phyloP scores from a whole-genome alignment of 148 eudicot genomes.

The Rhododendron mucronatum region DNA sequence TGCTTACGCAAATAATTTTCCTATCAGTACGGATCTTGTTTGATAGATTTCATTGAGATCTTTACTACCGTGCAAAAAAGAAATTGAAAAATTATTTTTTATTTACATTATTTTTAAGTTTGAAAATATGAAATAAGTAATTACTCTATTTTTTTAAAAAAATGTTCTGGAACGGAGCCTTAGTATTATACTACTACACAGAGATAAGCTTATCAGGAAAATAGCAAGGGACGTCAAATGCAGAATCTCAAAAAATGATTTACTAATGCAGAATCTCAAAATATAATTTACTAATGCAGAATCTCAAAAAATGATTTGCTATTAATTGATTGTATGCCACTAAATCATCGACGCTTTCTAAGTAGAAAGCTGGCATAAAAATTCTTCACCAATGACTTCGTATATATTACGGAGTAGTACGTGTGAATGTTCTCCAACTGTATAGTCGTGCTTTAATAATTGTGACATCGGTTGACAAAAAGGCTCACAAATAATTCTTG shows the following conservation, averaged over 20 bases:
- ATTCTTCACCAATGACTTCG: not conserved
- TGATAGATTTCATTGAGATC: too few species aligned
- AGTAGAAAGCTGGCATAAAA: not conserved
- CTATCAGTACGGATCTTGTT: too few species aligned
- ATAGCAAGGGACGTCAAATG: not conserved
- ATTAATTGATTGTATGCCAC: not conserved
- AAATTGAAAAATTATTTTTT: too few species aligned
- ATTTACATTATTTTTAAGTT: too few species aligned
- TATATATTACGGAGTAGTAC: not conserved
- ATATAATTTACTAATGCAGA: not conserved
- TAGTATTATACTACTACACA: too few species aligned
- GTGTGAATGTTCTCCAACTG: not conserved
- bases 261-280: too few species aligned
- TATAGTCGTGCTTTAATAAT: not conserved
- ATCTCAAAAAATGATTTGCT: not conserved
- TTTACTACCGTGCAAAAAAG: too few species aligned
- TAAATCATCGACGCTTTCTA: not conserved
- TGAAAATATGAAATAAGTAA: too few species aligned
- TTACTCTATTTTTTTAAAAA: too few species aligned
- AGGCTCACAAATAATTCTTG: not conserved
- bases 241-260: not conserved
- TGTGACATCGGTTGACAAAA: not conserved
- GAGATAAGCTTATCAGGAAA: not conserved
- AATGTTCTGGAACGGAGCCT: too few species aligned
- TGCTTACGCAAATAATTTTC: too few species aligned